Percentiles rank a stretch among this genome's conserved stretches.
These are phyloP conservation scores for Blepharisma japonicum DNA, from an alignment of 73 alveolate species.

Conservation along the genomic window DNA sequence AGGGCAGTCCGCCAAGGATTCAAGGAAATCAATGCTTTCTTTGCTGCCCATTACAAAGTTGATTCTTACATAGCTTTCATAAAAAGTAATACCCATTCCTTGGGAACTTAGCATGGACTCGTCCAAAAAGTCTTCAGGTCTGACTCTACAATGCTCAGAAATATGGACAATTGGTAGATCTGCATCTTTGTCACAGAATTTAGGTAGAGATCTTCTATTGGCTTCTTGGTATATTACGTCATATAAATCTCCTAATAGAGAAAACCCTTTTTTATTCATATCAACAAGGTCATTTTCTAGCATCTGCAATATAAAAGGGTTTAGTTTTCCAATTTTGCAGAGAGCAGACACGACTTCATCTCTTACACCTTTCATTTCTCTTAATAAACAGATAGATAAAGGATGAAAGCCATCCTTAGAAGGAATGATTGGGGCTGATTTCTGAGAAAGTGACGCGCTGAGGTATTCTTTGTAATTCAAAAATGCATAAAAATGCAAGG, in stretches of 20 bases:
- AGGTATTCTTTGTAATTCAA: not conserved
- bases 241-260: conserved; percentile 1
- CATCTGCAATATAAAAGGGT: conserved; percentile 26
- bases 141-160: not conserved
- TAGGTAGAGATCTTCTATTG: not conserved
- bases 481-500: not conserved
- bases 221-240: conserved; percentile 21
- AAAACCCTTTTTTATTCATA: conserved; percentile 22
- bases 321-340: not conserved
- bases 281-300: not conserved
- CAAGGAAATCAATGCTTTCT: conserved; percentile 17
- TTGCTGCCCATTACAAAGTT: conserved; percentile 21
- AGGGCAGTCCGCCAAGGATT: conserved; percentile 1
- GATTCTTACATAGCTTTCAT: conserved; percentile 18
- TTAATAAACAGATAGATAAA: not conserved
- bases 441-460: not conserved
- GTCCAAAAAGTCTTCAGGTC: conserved; percentile 16
- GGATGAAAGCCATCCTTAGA: conserved; percentile 9
- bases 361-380: conserved; percentile 20
- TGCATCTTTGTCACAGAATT: not conserved
- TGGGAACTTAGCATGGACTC: not conserved
- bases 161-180: conserved; percentile 9
- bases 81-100: not conserved
- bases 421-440: conserved; percentile 13
- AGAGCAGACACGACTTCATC: conserved; percentile 19